phyloP scores from a whole-genome alignment of 192 early-diverging fungal genomes.

The Chytriomyces sp. region DNA sequence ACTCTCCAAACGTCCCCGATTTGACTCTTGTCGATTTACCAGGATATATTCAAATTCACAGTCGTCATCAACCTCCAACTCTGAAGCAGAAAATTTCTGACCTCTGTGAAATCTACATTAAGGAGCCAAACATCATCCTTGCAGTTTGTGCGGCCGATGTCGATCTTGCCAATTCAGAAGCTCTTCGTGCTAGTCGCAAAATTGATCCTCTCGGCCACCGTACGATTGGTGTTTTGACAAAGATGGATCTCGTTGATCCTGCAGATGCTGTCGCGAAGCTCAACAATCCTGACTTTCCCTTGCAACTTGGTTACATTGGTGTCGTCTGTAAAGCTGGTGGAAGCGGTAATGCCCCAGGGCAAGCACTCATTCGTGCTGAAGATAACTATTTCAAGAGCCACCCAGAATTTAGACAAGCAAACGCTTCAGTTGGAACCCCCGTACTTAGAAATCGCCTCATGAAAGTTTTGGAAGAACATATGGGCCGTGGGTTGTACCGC shows the following conservation, averaged over 20 bases:
- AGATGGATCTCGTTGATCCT: slow-evolving; percentile 92
- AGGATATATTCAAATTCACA: slow-evolving; percentile 95
- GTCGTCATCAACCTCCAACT: slow-evolving; percentile 94
- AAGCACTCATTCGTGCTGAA: slow-evolving; percentile 58
- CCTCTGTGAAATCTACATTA: slow-evolving; percentile 93
- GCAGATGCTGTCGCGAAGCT: slow-evolving; percentile 78
- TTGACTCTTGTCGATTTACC: slow-evolving; percentile 97
- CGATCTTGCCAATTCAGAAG: slow-evolving; percentile 98
- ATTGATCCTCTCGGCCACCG: slow-evolving; percentile 92
- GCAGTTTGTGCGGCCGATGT: slow-evolving; percentile 97
- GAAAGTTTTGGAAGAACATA: slow-evolving; percentile 88
- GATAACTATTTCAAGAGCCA: slow-evolving; percentile 64
- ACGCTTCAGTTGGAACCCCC: slow-evolving; percentile 81
- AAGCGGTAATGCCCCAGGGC: slow-evolving; percentile 22
- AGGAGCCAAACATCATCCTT: slow-evolving; percentile 97
- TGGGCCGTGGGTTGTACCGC: slow-evolving; percentile 79
- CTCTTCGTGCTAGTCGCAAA: slow-evolving; percentile 91
- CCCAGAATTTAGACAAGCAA: slow-evolving; percentile 62
- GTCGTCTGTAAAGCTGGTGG: slow-evolving; percentile 81
- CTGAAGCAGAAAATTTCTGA: slow-evolving; percentile 97
- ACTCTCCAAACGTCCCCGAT: slow-evolving; percentile 95
- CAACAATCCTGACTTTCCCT: slow-evolving; percentile 88
- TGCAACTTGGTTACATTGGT: slow-evolving; percentile 95
- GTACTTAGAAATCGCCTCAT: slow-evolving; percentile 88
- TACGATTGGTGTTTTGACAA: slow-evolving; percentile 98